Evolutionary conservation across 1,139 yeast genomes (phyloP), one percentile per base, ranked within the genome.

Genomic region (Meyerozyma athensensis): DNA sequence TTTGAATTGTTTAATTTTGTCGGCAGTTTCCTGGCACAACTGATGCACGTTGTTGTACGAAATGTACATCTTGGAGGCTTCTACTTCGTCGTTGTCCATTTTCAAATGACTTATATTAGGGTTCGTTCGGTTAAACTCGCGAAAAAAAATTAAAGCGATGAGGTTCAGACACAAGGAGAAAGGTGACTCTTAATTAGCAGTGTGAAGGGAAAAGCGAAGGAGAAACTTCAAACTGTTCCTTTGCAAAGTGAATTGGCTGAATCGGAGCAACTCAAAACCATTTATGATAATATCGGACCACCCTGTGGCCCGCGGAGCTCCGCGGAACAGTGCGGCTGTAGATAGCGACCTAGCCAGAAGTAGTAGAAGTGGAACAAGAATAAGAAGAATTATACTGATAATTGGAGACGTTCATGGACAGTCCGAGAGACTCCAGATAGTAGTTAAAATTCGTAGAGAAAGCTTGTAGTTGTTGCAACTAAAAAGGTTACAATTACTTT

Each of bases 21-120:
- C 65, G 3, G 82, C 79, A 2, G 77, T 68, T 47, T 71, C 68
- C 49, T 76, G 76, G 53, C 84, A 79, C 39, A 79, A 58, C 56
- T 77, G 75, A 56, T 79, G 85, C 31, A 79, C 74, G 50, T 73
- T 70, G 56, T 79, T 78, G 60, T 79, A 79, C 8, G 84, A 78
- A 43, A 78, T 74, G 54, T 75, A 77, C 41, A 72, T 63, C 51
- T 77, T 77, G 26, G 55, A 43, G 37, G 58, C 58, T 54, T 65
- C 72, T 33, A 59, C 57, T 34, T 63, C 71, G 33, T 52, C 55
- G 39, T 58, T 36, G 39, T 59, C 60, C 69, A 65, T 65, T 24
- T 35, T 42, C 34, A 36, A 39, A 41, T 39, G n/a, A 16, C 18
- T 26, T 26, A 2, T 4, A 13, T 26, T 10, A 16, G 30, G 30